Evolutionary conservation across 2,329 filamentous ascomycete species (phyloP), one percentile per base, ranked within the genome.

Genomic region (Microdochium paspali): DNA sequence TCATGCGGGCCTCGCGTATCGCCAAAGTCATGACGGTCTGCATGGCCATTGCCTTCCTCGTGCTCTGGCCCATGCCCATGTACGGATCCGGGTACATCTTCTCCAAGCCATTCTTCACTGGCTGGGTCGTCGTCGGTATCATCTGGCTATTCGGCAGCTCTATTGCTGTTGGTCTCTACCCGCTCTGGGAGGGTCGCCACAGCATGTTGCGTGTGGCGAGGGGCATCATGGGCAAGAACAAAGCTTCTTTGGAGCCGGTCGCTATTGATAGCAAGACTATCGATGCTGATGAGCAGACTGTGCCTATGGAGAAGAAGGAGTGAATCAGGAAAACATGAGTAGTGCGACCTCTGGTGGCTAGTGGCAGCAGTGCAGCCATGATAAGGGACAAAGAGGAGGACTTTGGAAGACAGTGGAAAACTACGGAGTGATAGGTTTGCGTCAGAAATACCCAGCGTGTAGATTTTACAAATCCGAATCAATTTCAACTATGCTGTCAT

Each of bases 91-190:
- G 52, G 20, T 62, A 61, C 49, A 52, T 62, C 7, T 62, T 61
- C 42, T 57, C 55, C 44, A 56, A 56, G 45, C 49, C 72, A 24
- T 91, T 91, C 71, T 91, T 90, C 66, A 86, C 84, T 0, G 85
- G 85, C 40, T 90, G 85, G 85, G 79, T 89, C 12, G 72, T 79
- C 1, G 77, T 87, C 9, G 83, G 82, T 9, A 85, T 91, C 47
- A 68, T 90, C 24, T 91, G 86, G 86, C 73, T 90, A 53, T 87
- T 89, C 62, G 79, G 76, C 57, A 84, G 79, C 4, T 69, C 80
- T 2, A 70, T 83, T 49, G 83, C 79, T 12, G 87, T 94, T 0
- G 87, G 87, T 0, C 44, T 95, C 0, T 94, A 84, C 64, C 89
- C 90, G 3, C 68, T 91, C 1, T 91, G 77, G 66, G 87, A 95